phyloP scores from a whole-genome alignment of 2,329 filamentous ascomycete genomes.

The Periglandula ipomoeae region DNA sequence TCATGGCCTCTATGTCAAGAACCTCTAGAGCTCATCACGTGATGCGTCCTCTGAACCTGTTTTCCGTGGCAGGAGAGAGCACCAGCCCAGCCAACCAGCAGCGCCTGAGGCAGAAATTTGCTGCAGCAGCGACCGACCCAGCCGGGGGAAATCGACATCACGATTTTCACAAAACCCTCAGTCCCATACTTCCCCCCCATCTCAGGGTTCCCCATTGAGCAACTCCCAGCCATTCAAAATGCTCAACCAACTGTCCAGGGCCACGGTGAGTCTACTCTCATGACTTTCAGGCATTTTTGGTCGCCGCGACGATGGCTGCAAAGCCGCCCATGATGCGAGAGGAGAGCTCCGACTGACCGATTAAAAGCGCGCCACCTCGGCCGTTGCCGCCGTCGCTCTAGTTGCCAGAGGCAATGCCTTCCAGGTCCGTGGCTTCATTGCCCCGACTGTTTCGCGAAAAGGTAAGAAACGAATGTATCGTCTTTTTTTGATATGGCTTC shows the following conservation, averaged over 20 bases:
- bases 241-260: constrained; percentile 46
- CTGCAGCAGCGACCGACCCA: constrained; percentile 13
- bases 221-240: constrained; percentile 40
- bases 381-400: constrained; percentile 39
- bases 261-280: constrained; percentile 38
- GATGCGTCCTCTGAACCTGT: background rate
- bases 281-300: background rate
- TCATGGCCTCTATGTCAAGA: background rate
- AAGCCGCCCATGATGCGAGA: background rate
- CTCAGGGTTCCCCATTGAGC: constrained; percentile 36
- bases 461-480: constrained; percentile 36
- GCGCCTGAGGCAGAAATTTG: constrained; percentile 18
- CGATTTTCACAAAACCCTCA: constrained; percentile 38
- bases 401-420: constrained; percentile 30
- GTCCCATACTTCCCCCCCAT: constrained; percentile 20
- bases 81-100: background rate
- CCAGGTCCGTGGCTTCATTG: constrained; percentile 49
- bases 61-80: too few relatives aligned
- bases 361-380: constrained; percentile 41
- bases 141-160: constrained; percentile 25
- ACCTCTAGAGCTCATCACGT: background rate
- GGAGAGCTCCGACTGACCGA: constrained; percentile 2
- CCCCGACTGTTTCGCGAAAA: constrained; percentile 51
- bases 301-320: background rate
- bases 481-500: background rate